Evolutionary conservation across 129 eudicot genomes (phyloP).

Genomic region (carrot (Daucus carota)): DH1_v3.0 NC_030383.2:44494001-44494500

Average conservation of each 20-base stretch:
- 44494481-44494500: no score
- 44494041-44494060: not conserved
- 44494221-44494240: not conserved
- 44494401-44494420: no score
- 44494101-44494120: not conserved
- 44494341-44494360: no score
- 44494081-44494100: not conserved
- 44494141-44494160: not conserved
- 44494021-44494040: not conserved
- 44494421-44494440: no score
- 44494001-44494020: not conserved
- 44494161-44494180: not conserved
- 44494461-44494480: no score
- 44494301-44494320: not conserved
- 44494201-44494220: not conserved
- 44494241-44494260: not conserved
- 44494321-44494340: not conserved
- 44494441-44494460: no score
- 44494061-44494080: not conserved
- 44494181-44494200: not conserved
- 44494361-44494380: no score
- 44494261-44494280: not conserved
- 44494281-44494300: not conserved
- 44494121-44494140: not conserved
- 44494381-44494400: no score